Conservation (phyloP, 2,329 filamentous ascomycete genomes). For the Fusarium albidum region DNA sequence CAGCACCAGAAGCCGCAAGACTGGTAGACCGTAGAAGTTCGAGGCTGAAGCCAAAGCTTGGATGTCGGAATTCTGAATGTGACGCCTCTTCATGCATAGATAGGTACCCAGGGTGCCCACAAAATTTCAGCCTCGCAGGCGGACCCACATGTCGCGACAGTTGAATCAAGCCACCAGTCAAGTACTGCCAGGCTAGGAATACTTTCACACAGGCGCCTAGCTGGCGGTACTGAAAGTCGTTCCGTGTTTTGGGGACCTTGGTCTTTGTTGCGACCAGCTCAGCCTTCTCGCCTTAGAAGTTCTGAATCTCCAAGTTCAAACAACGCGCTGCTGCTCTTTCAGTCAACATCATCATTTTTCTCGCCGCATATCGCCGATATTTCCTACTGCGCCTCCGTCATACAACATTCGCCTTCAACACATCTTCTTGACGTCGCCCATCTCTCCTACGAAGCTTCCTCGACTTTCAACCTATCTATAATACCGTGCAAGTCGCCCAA, state of each 20-base stretch:
- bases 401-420: background rate
- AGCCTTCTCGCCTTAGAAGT: constrained; percentile 32
- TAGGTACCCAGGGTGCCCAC: constrained; percentile 15
- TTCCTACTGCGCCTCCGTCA: background rate
- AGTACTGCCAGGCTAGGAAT: constrained; percentile 21
- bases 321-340: constrained; percentile 11
- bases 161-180: constrained; percentile 26
- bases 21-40: constrained; percentile 17
- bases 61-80: constrained; percentile 28
- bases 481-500: constrained; percentile 32
- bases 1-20: constrained; percentile 16
- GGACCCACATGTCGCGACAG: constrained; percentile 36
- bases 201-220: constrained; percentile 6
- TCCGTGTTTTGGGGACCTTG: constrained; percentile 6
- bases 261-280: constrained; percentile 11
- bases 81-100: constrained; percentile 32
- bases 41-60: constrained; percentile 21
- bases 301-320: constrained; percentile 4
- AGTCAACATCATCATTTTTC: constrained; percentile 5
- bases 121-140: constrained; percentile 49
- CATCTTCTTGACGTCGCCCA: background rate
- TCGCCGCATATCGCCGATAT: background rate
- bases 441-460: constrained; percentile 21
- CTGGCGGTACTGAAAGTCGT: constrained; percentile 3
- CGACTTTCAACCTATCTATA: constrained; percentile 7